Base-by-base conservation (phyloP, 1,139 yeast genomes). In the Suhomyces anneliseae region DNA sequence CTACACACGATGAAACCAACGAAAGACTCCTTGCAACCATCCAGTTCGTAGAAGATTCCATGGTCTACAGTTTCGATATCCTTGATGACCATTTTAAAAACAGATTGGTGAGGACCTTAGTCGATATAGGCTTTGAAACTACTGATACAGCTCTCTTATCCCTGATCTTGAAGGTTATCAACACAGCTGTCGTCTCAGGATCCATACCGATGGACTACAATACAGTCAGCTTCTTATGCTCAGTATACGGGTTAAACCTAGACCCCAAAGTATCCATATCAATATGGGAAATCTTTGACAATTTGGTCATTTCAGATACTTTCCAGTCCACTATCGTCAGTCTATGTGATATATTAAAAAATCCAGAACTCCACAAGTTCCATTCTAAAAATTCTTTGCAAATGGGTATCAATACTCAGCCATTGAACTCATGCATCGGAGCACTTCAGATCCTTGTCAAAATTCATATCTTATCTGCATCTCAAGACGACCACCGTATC, bases 131-230 rank as follows among this genome's bases (percentile, higher is more conserved):
- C 8, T 61, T 68, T 11, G 65, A 62, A 19, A 76, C 87, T 0
- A 64, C 78, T 0, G 72, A 75, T 38, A 56, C 57, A 7, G 54
- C 58, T 0, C 74, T 82, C 9, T 56, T 81, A 15, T 59, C 62
- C n/a, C 59, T 69, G 8, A 69, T 81, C 35, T 58, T 83, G n/a
- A 69, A 68, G 2, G 53, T 82, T 8, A 56, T 85, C 19, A 77
- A 78, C 42, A 64, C 81, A 0, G 66, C 79, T 4, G 67, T 79
- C 42, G 58, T 74, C 1, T 78, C 70, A 52, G 83, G 85, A 1
- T 59, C 64, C 27, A 59, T 83, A 3, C 87, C 88, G 0, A 51
- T 64, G 8, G 58, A 65, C 1, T 61, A 62, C 42, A 66, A 68
- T 15, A 64, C 74, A 1, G 58, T 83, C 4, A 73, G 71, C 39